A percentile compares a stretch with the other conserved stretches of the same genome.
Conservation (phyloP, 1,284 basidiomycete species). For the Butyriboletus appendiculatus region DNA sequence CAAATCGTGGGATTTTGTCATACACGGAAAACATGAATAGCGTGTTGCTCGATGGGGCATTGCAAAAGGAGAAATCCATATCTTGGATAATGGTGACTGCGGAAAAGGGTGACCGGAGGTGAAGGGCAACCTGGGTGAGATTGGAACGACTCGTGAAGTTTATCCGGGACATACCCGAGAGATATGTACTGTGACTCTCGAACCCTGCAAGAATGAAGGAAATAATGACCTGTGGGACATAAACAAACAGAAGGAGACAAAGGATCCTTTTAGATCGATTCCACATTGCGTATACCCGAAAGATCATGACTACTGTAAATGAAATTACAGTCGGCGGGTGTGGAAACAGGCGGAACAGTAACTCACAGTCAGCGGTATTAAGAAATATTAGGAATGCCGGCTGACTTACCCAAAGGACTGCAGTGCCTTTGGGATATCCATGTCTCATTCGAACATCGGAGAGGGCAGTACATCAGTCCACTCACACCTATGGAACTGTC, state of each 20-base stretch:
- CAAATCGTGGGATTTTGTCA: not conserved
- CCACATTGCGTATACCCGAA: not conserved
- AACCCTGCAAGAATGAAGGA: not conserved
- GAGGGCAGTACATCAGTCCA: not conserved
- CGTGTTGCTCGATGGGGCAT: accelerated
- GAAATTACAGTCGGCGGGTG: not conserved
- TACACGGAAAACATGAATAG: not conserved
- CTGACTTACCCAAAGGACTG: too few relatives aligned
- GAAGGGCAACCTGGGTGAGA: too few relatives aligned
- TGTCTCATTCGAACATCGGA: not conserved
- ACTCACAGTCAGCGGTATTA: not conserved
- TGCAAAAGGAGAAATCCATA: too few relatives aligned
- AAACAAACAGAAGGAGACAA: not conserved
- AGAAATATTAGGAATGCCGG: not conserved
- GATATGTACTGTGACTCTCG: not conserved
- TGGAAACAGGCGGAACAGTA: not conserved
- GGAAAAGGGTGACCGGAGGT: too few relatives aligned
- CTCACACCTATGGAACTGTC: slow-evolving; percentile 13
- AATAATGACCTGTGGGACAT: not conserved
- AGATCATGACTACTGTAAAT: not conserved
- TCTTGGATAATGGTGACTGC: too few relatives aligned
- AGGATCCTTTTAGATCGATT: not conserved
- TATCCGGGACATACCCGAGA: not conserved
- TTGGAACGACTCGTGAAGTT: too few relatives aligned
- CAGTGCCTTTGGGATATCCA: not conserved